Conservation (phyloP, 2,329 filamentous ascomycete species). For the Paramyrothecium roridum region DNA sequence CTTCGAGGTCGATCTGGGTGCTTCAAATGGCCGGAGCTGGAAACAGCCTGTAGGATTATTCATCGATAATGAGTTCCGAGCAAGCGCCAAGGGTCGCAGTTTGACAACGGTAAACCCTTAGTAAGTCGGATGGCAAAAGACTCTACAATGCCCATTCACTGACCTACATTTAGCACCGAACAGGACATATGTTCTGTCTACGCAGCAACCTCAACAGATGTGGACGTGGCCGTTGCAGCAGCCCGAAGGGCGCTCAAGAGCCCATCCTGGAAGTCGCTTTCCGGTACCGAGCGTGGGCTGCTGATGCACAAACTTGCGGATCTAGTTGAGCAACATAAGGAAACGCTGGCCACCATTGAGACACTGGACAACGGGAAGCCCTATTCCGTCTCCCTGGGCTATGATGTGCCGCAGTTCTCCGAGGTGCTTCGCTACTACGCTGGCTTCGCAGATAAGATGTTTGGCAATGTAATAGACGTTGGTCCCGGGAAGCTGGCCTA, state of each 20-base stretch:
- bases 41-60: conserved; percentile 74
- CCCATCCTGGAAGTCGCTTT: conserved; percentile 64
- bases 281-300: conserved; percentile 64
- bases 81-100: conserved; percentile 1
- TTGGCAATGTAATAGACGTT: conserved; percentile 74
- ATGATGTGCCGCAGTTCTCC: conserved; percentile 52
- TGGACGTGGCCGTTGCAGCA: conserved; percentile 66
- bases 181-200: conserved; percentile 68
- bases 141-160: not conserved
- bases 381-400: conserved; percentile 60
- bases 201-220: conserved; percentile 63
- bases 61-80: conserved; percentile 78
- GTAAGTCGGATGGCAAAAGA: conserved; percentile 35
- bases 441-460: conserved; percentile 77
- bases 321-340: conserved; percentile 62
- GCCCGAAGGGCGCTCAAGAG: conserved; percentile 67
- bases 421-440: conserved; percentile 69
- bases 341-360: conserved; percentile 51
- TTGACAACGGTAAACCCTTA: conserved; percentile 67
- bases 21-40: conserved; percentile 73
- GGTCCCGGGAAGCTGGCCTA: conserved; percentile 70
- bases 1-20: conserved; percentile 57
- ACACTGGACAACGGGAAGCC: conserved; percentile 82
- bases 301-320: conserved; percentile 69
- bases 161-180: conserved; percentile 41